These are phyloP conservation scores for Malus sylvestris DNA, from an alignment of 306 rosid genomes.

Conservation along the genomic window DNA sequence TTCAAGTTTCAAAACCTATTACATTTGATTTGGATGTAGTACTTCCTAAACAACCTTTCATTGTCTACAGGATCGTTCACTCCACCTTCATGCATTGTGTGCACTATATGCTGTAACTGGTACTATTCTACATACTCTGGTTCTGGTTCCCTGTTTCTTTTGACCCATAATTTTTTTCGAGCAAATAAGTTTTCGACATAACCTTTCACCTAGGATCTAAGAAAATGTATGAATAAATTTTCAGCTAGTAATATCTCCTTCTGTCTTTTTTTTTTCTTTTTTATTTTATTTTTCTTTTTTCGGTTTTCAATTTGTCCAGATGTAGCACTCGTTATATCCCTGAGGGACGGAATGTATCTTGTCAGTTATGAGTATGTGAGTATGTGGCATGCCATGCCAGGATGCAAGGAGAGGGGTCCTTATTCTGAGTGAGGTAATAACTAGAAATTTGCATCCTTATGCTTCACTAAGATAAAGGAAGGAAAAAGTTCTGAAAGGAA, in stretches of 20 bases:
- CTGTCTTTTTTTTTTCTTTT: background rate
- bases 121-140: slow-evolving; percentile 25
- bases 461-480: too few relatives aligned
- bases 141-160: background rate
- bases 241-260: slow-evolving; percentile 6
- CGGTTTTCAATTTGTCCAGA: background rate
- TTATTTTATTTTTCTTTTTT: background rate
- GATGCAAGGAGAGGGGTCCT: slow-evolving; percentile 77
- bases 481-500: background rate
- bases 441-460: background rate
- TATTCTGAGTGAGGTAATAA: slow-evolving; percentile 75
- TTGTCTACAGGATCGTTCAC: slow-evolving; percentile 73
- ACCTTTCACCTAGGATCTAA: too few relatives aligned
- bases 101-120: slow-evolving; percentile 79
- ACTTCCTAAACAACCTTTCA: background rate
- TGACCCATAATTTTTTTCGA: background rate
- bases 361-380: slow-evolving; percentile 61
- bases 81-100: slow-evolving; percentile 57
- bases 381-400: slow-evolving; percentile 85
- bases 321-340: too few relatives aligned
- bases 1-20: background rate
- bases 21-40: background rate
- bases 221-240: background rate
- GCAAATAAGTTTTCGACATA: background rate
- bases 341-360: slow-evolving; percentile 35